A percentile compares a stretch with the other conserved stretches of the same genome.
Evolutionary conservation across 805 yeast species (phyloP).

Genomic region (Cyberlindnera meyerae): DNA sequence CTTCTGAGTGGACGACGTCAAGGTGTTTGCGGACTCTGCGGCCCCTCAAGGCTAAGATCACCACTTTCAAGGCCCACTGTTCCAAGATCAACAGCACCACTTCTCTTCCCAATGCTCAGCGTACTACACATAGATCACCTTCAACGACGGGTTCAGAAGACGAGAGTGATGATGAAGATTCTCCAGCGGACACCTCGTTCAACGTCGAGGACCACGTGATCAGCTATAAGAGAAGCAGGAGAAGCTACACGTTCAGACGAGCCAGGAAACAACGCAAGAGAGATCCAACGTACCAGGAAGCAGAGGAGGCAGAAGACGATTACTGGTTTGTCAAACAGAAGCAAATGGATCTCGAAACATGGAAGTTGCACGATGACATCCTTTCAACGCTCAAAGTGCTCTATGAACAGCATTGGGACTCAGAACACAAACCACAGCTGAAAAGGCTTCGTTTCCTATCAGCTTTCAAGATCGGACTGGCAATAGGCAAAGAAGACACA

Average conservation of each 20-base stretch:
- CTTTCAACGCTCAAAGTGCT: constrained; percentile 1
- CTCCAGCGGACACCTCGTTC: constrained; percentile 7
- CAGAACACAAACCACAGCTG: neutral
- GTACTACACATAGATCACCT: too few relatives aligned
- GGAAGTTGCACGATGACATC: neutral
- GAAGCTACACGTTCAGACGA: constrained; percentile 4
- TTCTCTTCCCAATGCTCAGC: too few relatives aligned
- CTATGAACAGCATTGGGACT: constrained; percentile 1
- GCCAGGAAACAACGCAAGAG: neutral
- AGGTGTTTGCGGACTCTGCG: constrained; percentile 13
- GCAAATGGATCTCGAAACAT: too few relatives aligned
- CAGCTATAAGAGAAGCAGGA: constrained; percentile 2
- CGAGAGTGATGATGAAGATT: constrained; percentile 1
- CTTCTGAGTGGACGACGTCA: constrained; percentile 5
- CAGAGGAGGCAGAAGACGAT: too few relatives aligned
- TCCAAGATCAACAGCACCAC: neutral
- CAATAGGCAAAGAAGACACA: constrained; percentile 5
- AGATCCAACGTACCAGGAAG: constrained; percentile 4
- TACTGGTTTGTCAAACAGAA: too few relatives aligned
- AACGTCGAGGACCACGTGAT: constrained; percentile 9
- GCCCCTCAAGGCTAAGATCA: constrained; percentile 14
- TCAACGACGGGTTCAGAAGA: neutral
- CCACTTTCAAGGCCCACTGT: constrained; percentile 5
- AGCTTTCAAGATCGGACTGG: constrained; percentile 4
- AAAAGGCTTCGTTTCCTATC: constrained; percentile 1